A percentile compares a stretch with the other conserved stretches of the same genome.
These are phyloP conservation scores for Solanum verrucosum DNA, from an alignment of 257 asterid species.

Conservation along the genomic window DNA sequence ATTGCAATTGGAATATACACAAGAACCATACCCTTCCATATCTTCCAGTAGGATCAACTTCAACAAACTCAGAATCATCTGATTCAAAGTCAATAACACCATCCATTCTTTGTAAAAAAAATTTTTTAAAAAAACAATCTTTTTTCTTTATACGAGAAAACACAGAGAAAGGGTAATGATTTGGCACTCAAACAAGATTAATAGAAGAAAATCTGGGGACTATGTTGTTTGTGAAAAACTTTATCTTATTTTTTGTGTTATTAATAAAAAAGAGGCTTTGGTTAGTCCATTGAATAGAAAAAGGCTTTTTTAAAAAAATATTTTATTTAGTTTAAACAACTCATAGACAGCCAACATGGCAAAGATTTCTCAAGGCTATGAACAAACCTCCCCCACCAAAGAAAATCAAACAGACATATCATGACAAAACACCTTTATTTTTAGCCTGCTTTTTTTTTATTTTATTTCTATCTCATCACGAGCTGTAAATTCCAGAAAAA, in stretches of 20 bases:
- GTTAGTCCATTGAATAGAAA: conserved; percentile 36
- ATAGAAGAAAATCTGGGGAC: conserved; percentile 11
- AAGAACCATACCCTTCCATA: conserved; percentile 73
- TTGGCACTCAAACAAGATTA: not conserved
- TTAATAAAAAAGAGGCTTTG: conserved; percentile 18
- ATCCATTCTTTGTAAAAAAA: conserved; percentile 32
- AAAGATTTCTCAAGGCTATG: conserved; percentile 12
- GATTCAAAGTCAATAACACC: conserved; percentile 46
- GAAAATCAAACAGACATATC: conserved; percentile 10
- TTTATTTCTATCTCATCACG: conserved; percentile 41
- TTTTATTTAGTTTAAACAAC: conserved; percentile 10
- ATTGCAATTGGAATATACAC: not conserved
- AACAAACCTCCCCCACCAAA: conserved; percentile 7
- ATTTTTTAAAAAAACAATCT: not conserved
- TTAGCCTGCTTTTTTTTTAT: conserved; percentile 1
- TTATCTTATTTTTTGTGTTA: not conserved
- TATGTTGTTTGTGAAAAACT: conserved; percentile 3
- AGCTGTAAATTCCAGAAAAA: conserved; percentile 26
- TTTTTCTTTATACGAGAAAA: not conserved
- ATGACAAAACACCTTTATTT: conserved; percentile 37
- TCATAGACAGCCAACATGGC: conserved; percentile 21
- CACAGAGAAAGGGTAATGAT: conserved; percentile 6
- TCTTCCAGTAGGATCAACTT: conserved; percentile 95
- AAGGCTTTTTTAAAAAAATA: not conserved
- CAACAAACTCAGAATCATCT: conserved; percentile 71